Evolutionary conservation across 768 basidiomycete genomes (phyloP), one percentile per base, ranked within the genome.

Genomic region (Lentinula detonsa): DNA sequence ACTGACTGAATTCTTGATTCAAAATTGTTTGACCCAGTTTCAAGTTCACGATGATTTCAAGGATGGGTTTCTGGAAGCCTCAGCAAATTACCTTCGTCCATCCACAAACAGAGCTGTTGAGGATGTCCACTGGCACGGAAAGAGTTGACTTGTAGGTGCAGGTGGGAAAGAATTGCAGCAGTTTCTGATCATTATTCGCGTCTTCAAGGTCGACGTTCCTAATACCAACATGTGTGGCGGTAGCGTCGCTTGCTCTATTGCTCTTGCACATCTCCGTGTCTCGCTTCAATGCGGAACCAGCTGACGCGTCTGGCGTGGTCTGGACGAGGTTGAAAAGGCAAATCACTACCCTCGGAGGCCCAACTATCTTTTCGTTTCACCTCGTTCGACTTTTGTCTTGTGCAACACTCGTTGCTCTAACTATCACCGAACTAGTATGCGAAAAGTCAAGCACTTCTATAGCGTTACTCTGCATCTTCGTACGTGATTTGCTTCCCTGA

Each of bases 381-480:
- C 5, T 46, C 42, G 42, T 57, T n/a, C 56, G 85, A 31, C 70
- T 84, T 4, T 55, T 80, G 2, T 75, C 76, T 31, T 77, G 78
- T 57, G 68, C 78, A 31, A 69, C 73, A 1, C 75, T 87, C 28
- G 71, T 86, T 33, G 78, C 70, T 4, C 66, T 87, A 16, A 80
- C 80, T 10, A 69, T 81, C 53, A 77, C 76, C 2, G 74, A 78
- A 18, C 66, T 81, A 39, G 64, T 76, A 53, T 69, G 71, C 6
- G 46, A 48, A 15, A 56, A 60, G n/a, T 68, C 72, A 63, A 73
- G 70, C 69, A 50, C 72, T 33, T 68, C 73, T 48, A 45, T 75
- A 15, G 66, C 68, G 4, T 61, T 74, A 59, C 68, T 68, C 48
- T 68, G 71, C 53, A 68, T 71, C 11, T 73, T 71, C 61, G 74